These are phyloP conservation scores for Parathielavia appendiculata DNA, from an alignment of 495 filamentous ascomycete genomes.

Conservation along the genomic window DNA sequence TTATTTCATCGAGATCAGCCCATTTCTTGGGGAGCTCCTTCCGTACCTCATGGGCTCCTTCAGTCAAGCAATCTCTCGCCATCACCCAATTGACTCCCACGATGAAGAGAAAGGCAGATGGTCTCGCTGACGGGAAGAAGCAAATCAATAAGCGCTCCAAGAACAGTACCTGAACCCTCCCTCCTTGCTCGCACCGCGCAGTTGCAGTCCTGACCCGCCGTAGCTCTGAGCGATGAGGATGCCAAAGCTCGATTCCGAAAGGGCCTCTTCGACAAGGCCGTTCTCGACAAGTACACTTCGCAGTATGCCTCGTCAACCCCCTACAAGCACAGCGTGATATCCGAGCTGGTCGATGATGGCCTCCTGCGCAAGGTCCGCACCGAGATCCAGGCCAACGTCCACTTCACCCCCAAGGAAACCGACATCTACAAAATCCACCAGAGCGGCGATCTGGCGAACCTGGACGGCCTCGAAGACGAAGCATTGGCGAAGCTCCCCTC, in stretches of 20 bases:
- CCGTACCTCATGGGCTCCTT: slow-evolving; percentile 5
- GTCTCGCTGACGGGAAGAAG: slow-evolving; percentile 33
- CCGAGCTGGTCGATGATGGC: slow-evolving; percentile 64
- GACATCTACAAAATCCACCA: slow-evolving; percentile 99
- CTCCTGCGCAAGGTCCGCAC: slow-evolving; percentile 81
- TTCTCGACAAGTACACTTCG: slow-evolving; percentile 61
- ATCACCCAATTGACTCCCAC: slow-evolving; percentile 27
- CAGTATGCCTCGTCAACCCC: slow-evolving; percentile 69
- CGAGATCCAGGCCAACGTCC: slow-evolving; percentile 82
- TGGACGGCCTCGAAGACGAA: slow-evolving; percentile 82
- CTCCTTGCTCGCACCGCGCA: slow-evolving; percentile 6
- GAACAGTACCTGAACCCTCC: slow-evolving; percentile 32
- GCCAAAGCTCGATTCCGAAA: slow-evolving; percentile 60
- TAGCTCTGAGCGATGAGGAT: slow-evolving; percentile 42
- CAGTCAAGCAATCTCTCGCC: neutral
- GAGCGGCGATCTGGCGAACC: slow-evolving; percentile 93
- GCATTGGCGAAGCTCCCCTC: slow-evolving; percentile 79
- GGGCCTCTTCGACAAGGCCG: slow-evolving; percentile 65
- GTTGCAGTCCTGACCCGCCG: slow-evolving; percentile 18
- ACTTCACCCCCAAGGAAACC: slow-evolving; percentile 97
- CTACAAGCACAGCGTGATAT: slow-evolving; percentile 90
- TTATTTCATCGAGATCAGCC: slow-evolving; percentile 27
- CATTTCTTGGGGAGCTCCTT: slow-evolving; percentile 18
- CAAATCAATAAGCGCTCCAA: slow-evolving; percentile 42
- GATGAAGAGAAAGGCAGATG: slow-evolving; percentile 48